Evolutionary conservation across 2,329 filamentous ascomycete species (phyloP), one percentile per base, ranked within the genome.

Genomic region (Spiromastix sp.): DNA sequence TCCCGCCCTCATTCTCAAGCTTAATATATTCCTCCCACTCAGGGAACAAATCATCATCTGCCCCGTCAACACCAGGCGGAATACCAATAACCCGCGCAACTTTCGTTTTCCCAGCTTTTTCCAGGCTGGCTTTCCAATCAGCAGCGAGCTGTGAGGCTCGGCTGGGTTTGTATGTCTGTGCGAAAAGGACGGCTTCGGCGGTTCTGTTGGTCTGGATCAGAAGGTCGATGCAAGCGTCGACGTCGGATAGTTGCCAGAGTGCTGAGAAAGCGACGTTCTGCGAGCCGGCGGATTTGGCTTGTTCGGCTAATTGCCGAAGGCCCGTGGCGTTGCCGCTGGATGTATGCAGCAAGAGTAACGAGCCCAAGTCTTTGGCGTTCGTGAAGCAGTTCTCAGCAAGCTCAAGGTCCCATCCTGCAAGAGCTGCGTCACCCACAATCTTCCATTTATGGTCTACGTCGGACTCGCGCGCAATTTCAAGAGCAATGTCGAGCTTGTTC

Each of bases 361-460:
- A 93, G 26, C 89, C 87, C 2, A 95, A 67, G 53, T 98, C 91
- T 53, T 85, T 91, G 30, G 87, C 86, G 39, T 91, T 79, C 12
- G 77, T 77, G 59, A 96, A 98, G 64, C 89, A 96, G 60, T 96
- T 85, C 32, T 91, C 81, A 0, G 91, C 91, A 2, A 96, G 74
- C 4, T 74, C 70, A 21, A 98, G 72, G 50, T 98, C 80, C 91
- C 89, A 98, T 1, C 69, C 80, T 7, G 77, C 66, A 26, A 98
- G 72, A 2, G 91, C 91, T 1, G 87, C 83, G 49, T 98, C 91
- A 41, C 91, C 91, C 4, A 98, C 85, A 3, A 78, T 87, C 72
- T 96, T 96, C 91, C 91, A 98, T 64, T 94, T 94, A 64, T 96
- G 89, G 57, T 96, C 91, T 1, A 79, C 83, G 44, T 95, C 81